These are phyloP conservation scores for Candida stauntonica DNA, from an alignment of 805 yeast genomes.

Conservation along the genomic window DNA sequence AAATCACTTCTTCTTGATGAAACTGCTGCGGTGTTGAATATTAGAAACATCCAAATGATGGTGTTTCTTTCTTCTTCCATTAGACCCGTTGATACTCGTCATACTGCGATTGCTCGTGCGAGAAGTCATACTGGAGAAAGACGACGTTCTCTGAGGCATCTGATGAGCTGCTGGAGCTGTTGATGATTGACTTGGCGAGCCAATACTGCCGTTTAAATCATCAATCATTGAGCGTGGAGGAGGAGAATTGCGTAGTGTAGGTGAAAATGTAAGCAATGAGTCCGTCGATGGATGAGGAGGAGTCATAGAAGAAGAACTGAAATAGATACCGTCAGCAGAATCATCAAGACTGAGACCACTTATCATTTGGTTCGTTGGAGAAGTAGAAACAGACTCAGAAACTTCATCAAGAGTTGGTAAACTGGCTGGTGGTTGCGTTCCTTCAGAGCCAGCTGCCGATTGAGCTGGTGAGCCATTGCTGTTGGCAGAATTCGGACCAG, in stretches of 20 bases:
- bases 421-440: background rate
- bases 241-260: slow-evolving; percentile 1
- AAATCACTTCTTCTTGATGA: slow-evolving; percentile 5
- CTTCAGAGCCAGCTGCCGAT: background rate
- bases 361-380: slow-evolving; percentile 9
- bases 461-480: background rate
- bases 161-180: background rate
- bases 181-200: slow-evolving; percentile 1
- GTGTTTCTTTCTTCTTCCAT: slow-evolving; percentile 19
- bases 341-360: background rate
- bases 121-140: slow-evolving; percentile 19
- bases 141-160: slow-evolving; percentile 12
- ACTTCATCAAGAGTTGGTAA: slow-evolving; percentile 16
- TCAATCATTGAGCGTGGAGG: slow-evolving; percentile 11
- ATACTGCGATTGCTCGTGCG: slow-evolving; percentile 11
- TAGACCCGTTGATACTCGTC: slow-evolving; percentile 4
- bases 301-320: background rate
- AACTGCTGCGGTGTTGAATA: slow-evolving; percentile 11
- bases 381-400: slow-evolving; percentile 10
- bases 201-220: background rate
- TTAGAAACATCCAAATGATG: slow-evolving; percentile 24
- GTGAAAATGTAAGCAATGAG: slow-evolving; percentile 7
- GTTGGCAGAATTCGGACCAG: background rate
- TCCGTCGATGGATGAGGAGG: slow-evolving; percentile 6
- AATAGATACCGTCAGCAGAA: background rate